Conservation (phyloP, 2,329 filamentous ascomycete species). For the Endoconidiophora polonica region DNA sequence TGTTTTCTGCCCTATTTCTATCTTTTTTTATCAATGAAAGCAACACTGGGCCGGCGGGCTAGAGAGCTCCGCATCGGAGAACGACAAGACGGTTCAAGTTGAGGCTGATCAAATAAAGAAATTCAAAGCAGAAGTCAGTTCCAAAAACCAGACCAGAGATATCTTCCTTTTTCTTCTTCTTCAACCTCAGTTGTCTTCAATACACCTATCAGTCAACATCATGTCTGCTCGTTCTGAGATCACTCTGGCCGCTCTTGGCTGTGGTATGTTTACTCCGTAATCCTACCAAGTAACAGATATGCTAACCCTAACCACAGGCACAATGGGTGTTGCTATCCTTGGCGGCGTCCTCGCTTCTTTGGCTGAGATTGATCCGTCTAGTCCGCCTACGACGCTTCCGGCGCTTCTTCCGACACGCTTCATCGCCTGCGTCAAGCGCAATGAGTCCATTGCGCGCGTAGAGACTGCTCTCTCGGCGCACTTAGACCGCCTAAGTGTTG, state of each 20-base stretch:
- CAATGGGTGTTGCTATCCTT: conserved; percentile 73
- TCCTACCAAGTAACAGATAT: not conserved
- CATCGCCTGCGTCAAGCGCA: conserved; percentile 62
- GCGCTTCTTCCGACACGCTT: conserved; percentile 52
- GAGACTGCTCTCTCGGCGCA: conserved; percentile 48
- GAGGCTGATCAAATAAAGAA: too few relatives aligned
- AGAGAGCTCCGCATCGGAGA: conserved; percentile 10
- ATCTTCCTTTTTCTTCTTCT: not conserved
- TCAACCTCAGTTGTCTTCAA: not conserved
- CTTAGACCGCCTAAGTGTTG: conserved; percentile 43
- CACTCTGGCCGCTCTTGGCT: conserved; percentile 67
- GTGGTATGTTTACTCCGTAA: conserved; percentile 33
- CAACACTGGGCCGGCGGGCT: not conserved
- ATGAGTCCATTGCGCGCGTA: conserved; percentile 53
- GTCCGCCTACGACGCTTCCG: conserved; percentile 27
- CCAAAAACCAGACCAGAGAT: not conserved
- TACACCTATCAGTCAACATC: not conserved
- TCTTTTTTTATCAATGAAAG: not conserved
- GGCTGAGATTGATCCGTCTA: conserved; percentile 30
- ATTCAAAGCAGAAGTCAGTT: too few relatives aligned
- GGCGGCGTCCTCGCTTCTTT: conserved; percentile 63
- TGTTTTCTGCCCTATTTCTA: not conserved
- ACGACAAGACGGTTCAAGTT: not conserved
- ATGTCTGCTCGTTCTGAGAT: conserved; percentile 25
- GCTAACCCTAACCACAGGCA: conserved; percentile 34